These are phyloP conservation scores for Zalaria sp. DNA, from an alignment of 2,329 filamentous ascomycete genomes.

Conservation along the genomic window DNA sequence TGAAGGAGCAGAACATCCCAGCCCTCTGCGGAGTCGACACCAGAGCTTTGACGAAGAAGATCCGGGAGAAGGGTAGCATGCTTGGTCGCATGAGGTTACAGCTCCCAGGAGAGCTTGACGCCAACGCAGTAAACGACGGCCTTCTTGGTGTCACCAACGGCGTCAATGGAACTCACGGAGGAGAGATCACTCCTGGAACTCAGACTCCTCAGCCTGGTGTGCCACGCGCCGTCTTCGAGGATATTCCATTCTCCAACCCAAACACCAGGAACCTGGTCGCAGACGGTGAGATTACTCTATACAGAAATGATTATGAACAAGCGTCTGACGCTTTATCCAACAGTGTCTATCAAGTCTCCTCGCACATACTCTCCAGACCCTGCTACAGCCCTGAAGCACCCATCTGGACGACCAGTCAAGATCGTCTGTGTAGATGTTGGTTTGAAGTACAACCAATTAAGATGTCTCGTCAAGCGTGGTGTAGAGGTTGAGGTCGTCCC, in stretches of 20 bases:
- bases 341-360: constrained; percentile 79
- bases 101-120: constrained; percentile 31
- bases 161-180: constrained; percentile 15
- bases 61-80: constrained; percentile 91
- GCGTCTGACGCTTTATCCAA: constrained; percentile 10
- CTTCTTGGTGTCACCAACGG: constrained; percentile 17
- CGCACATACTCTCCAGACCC: constrained; percentile 71
- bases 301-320: constrained; percentile 4
- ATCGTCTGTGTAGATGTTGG: constrained; percentile 92
- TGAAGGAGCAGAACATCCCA: constrained; percentile 89
- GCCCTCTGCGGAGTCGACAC: constrained; percentile 95
- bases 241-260: constrained; percentile 78
- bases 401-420: constrained; percentile 73
- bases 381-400: constrained; percentile 63
- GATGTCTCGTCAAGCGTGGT: constrained; percentile 80
- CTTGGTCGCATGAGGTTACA: constrained; percentile 76
- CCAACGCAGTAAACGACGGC: constrained; percentile 27
- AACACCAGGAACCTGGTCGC: constrained; percentile 87
- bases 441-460: constrained; percentile 95
- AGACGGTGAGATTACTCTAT: constrained; percentile 54
- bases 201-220: no score
- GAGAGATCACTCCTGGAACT: constrained; percentile 1
- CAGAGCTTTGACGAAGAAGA: constrained; percentile 81
- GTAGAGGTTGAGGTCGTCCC: constrained; percentile 91
- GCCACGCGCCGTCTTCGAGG: constrained; percentile 44